Evolutionary conservation across 1,284 basidiomycete species (phyloP).

Genomic region (Tilletia indica): DNA sequence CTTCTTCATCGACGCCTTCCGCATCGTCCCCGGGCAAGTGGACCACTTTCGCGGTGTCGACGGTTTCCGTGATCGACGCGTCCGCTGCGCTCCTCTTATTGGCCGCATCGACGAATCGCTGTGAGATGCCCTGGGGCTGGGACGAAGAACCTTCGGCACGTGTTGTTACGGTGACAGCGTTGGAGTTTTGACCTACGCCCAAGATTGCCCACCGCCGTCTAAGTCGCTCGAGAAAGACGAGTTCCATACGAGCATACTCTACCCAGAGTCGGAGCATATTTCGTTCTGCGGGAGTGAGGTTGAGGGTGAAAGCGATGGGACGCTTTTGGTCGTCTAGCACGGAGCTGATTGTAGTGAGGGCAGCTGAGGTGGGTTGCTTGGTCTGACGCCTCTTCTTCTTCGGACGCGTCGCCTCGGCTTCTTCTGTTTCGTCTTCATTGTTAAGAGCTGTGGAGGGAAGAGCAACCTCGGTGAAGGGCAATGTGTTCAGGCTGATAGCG

Average conservation of each 20-base stretch:
- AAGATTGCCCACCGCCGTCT: constrained; percentile 76
- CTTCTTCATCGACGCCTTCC: constrained; percentile 17
- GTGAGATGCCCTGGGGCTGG: background rate
- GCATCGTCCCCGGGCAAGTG: constrained; percentile 5
- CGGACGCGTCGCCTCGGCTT: constrained; percentile 7
- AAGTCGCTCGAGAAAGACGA: constrained; percentile 81
- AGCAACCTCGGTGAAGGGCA: constrained; percentile 24
- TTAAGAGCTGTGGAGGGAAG: background rate
- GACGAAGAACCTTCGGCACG: constrained; percentile 6
- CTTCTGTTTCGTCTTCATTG: background rate
- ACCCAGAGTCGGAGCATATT: constrained; percentile 48
- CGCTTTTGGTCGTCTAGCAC: background rate
- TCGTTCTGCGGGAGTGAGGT: constrained; percentile 27
- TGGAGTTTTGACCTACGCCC: constrained; percentile 60
- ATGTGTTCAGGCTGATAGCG: constrained; percentile 65
- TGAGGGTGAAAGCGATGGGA: background rate
- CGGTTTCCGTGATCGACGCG: constrained; percentile 25
- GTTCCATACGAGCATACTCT: constrained; percentile 76
- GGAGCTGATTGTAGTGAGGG: background rate
- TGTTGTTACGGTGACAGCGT: constrained; percentile 27
- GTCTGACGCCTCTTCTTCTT: background rate
- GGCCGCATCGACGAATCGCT: constrained; percentile 15
- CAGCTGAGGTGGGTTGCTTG: background rate
- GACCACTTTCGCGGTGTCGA: constrained; percentile 29
- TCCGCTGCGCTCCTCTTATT: constrained; percentile 17